phyloP scores from a whole-genome alignment of 129 eudicot species.

The Rutidosis leptorrhynchoides region DNA sequence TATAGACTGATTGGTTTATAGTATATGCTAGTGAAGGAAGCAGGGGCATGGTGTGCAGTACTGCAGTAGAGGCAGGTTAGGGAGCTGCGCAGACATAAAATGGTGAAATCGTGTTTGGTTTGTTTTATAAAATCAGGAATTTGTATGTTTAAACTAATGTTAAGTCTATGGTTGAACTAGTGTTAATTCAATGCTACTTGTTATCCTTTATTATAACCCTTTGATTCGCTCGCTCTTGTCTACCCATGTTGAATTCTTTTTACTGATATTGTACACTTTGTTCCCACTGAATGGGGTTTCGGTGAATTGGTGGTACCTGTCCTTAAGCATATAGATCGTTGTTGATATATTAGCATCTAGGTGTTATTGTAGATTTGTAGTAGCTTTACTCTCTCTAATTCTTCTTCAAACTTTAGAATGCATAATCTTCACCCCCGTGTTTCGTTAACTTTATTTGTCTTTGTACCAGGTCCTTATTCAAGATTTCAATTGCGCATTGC shows the following conservation, averaged over 20 bases:
- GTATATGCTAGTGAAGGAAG: neutral
- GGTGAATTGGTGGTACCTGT: slow-evolving; percentile 2
- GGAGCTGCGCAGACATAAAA: neutral
- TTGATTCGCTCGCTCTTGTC: neutral
- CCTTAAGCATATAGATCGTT: neutral
- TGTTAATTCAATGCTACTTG: neutral
- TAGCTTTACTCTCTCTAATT: slow-evolving; percentile 6
- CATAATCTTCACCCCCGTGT: neutral
- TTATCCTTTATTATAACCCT: neutral
- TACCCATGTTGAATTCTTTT: neutral
- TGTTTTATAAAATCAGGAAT: no score
- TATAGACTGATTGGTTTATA: neutral
- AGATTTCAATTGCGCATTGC: slow-evolving; percentile 94
- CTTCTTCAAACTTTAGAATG: slow-evolving; percentile 11
- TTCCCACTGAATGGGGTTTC: slow-evolving; percentile 7
- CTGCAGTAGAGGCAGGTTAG: neutral
- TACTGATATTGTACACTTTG: slow-evolving; percentile 16
- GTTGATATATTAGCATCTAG: slow-evolving; percentile 8
- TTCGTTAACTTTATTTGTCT: slow-evolving; percentile 15
- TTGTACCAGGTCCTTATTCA: slow-evolving; percentile 65
- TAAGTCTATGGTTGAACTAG: neutral
- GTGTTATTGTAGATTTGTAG: neutral
- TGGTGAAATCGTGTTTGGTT: slow-evolving; percentile 4
- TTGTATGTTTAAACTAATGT: no score
- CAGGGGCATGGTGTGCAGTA: neutral